Evolutionary conservation across 768 basidiomycete species (phyloP), one percentile per base, ranked within the genome.

Genomic region (Russula earlei): DNA sequence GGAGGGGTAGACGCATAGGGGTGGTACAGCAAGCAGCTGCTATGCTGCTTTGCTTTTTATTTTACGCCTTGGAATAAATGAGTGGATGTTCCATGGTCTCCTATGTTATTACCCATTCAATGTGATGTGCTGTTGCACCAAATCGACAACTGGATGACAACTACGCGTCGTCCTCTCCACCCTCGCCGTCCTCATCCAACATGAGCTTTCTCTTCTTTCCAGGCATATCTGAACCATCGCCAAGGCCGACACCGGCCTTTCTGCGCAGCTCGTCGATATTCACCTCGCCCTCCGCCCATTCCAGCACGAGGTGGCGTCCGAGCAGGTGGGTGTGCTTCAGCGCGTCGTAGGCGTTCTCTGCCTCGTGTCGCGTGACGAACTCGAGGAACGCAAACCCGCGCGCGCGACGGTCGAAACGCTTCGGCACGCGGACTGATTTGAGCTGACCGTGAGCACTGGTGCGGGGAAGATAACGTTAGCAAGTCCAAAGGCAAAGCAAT

Each of bases 321-420:
- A 99, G 82, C 63, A 98, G 83, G 76, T 98, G 96, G 0, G 94
- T 96, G 70, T 98, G 93, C 62, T 83, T 80, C 22, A 99, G 78
- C 11, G 91, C 83, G 25, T 79, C 81, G 68, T 85, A 91, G 0
- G 91, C 95, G 41, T 85, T 85, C 68, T 91, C 87, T 2, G 95
- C 95, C 65, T 99, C 95, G 47, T 83, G 82, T 17, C 88, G 79
- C 2, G 91, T 85, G 19, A 88, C 78, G 67, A 98, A 98, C 62
- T 99, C 94, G 64, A 97, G 76, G 74, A 98, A 99, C 1, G 93
- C 96, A 68, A 98, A 99, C 4, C 96, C 96, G 31, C 96, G 83
- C 2, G 88, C 84, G 43, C 86, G 80, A 15, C 85, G 79, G 64
- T 94, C 87, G 72, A 95, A 89, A 67, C 92, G 92, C 69, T 85